phyloP scores from a whole-genome alignment of 2,329 filamentous ascomycete species.

The Pseudogymnoascus sp. region DNA sequence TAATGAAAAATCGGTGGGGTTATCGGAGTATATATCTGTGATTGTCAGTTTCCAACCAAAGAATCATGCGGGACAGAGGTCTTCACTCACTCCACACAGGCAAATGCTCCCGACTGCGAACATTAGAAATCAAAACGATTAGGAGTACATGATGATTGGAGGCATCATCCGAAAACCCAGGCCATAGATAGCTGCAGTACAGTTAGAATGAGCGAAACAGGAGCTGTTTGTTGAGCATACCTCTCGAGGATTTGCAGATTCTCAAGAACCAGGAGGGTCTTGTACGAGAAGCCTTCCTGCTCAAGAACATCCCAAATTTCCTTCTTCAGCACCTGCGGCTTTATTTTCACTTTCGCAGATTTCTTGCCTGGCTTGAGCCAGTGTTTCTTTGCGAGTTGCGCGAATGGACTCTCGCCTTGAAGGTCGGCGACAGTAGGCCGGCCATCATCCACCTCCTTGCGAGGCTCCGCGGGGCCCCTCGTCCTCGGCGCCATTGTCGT shows the following conservation, averaged over 20 bases:
- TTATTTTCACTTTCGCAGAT: conserved; percentile 61
- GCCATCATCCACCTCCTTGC: conserved; percentile 33
- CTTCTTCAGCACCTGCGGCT: conserved; percentile 71
- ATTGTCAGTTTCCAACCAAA: conserved; percentile 10
- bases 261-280: conserved; percentile 74
- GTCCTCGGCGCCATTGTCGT: conserved; percentile 27
- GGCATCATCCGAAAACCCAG: conserved; percentile 77
- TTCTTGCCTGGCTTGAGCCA: conserved; percentile 67
- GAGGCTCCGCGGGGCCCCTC: conserved; percentile 22
- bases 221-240: conserved; percentile 36
- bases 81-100: conserved; percentile 68
- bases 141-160: conserved; percentile 89
- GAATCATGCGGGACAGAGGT: background rate
- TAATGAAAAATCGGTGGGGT: conserved; percentile 73
- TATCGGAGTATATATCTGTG: conserved; percentile 65
- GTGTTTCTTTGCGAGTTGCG: conserved; percentile 70
- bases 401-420: conserved; percentile 64
- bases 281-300: conserved; percentile 68
- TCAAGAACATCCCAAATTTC: conserved; percentile 87
- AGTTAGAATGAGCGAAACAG: conserved; percentile 17
- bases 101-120: conserved; percentile 80
- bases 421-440: conserved; percentile 61
- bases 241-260: conserved; percentile 84
- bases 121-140: conserved; percentile 75
- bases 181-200: conserved; percentile 74